These are phyloP conservation scores for Cutaneotrichosporon cyanovorans DNA, from an alignment of 1,284 basidiomycete species.

Conservation along the genomic window DNA sequence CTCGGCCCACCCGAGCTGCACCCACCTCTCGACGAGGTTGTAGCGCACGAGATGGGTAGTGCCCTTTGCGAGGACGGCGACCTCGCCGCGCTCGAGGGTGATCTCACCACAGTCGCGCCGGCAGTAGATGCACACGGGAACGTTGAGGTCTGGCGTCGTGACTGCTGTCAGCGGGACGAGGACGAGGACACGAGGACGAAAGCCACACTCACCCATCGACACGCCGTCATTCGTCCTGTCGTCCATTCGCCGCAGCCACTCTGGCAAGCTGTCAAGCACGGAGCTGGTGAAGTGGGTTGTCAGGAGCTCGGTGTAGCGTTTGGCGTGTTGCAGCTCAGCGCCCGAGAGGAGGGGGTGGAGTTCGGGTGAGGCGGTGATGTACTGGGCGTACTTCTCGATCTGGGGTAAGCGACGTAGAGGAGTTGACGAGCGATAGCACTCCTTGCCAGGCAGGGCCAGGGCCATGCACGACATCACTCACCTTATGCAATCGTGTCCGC, in stretches of 20 bases:
- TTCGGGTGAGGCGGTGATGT: conserved; percentile 61
- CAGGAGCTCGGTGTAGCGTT: conserved; percentile 63
- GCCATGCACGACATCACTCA: conserved; percentile 34
- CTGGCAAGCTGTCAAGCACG: conserved; percentile 70
- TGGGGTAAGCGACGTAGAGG: conserved; percentile 33
- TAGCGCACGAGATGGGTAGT: conserved; percentile 46
- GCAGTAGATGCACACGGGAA: conserved; percentile 72
- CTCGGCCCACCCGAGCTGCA: conserved; percentile 43
- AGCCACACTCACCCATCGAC: conserved; percentile 72
- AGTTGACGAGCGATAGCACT: too few relatives aligned
- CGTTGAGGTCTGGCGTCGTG: conserved; percentile 61
- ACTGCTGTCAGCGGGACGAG: conserved; percentile 49
- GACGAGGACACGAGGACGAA: too few relatives aligned
- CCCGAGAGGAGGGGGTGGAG: conserved; percentile 65
- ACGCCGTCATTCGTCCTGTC: conserved; percentile 57
- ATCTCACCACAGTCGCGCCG: conserved; percentile 62
- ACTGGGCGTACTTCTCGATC: conserved; percentile 79
- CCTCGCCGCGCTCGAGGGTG: conserved; percentile 48
- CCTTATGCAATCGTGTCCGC: conserved; percentile 77
- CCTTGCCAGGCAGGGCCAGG: too few relatives aligned
- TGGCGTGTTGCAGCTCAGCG: conserved; percentile 69
- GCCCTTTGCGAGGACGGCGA: conserved; percentile 34
- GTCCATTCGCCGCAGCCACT: conserved; percentile 62
- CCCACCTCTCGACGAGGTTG: conserved; percentile 40
- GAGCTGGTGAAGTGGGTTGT: conserved; percentile 65